phyloP scores from a whole-genome alignment of 768 basidiomycete species.

The Rhizopogon salebrosus region DNA sequence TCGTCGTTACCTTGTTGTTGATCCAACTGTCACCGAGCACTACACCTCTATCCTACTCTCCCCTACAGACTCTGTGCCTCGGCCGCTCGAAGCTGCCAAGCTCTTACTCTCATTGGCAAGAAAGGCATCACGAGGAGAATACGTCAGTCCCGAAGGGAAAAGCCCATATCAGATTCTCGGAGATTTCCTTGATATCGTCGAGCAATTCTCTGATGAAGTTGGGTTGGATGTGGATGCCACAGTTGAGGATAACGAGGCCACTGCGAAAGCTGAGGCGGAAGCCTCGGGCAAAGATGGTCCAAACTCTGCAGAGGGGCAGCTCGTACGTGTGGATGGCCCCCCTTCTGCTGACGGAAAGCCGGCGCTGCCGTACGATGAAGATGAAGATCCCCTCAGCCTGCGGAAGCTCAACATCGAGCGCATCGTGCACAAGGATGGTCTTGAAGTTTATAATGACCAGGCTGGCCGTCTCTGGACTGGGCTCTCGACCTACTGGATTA shows the following conservation, averaged over 20 bases:
- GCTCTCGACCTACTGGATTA: constrained; percentile 97
- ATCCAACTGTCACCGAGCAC: constrained; percentile 76
- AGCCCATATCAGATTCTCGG: constrained; percentile 92
- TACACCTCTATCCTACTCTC: constrained; percentile 66
- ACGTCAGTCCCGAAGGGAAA: constrained; percentile 86
- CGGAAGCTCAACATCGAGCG: constrained; percentile 80
- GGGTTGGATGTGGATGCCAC: constrained; percentile 83
- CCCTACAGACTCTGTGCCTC: constrained; percentile 52
- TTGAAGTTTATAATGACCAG: constrained; percentile 91
- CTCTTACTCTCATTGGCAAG: constrained; percentile 79
- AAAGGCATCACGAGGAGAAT: constrained; percentile 78
- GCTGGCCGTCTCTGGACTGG: constrained; percentile 96
- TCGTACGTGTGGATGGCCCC: constrained; percentile 70
- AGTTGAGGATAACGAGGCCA: constrained; percentile 45
- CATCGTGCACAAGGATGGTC: constrained; percentile 81
- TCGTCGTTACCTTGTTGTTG: constrained; percentile 81
- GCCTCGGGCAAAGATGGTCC: constrained; percentile 25
- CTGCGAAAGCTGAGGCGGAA: constrained; percentile 45
- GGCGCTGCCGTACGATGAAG: constrained; percentile 60
- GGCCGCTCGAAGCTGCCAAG: constrained; percentile 92
- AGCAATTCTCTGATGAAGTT: constrained; percentile 87
- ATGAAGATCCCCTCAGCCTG: constrained; percentile 72
- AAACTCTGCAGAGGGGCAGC: constrained; percentile 50
- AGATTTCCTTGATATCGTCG: constrained; percentile 90
- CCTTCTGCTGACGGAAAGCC: constrained; percentile 49